Conservation (phyloP, 345 rosid genomes). For the Aethionema arabicum region DNA sequence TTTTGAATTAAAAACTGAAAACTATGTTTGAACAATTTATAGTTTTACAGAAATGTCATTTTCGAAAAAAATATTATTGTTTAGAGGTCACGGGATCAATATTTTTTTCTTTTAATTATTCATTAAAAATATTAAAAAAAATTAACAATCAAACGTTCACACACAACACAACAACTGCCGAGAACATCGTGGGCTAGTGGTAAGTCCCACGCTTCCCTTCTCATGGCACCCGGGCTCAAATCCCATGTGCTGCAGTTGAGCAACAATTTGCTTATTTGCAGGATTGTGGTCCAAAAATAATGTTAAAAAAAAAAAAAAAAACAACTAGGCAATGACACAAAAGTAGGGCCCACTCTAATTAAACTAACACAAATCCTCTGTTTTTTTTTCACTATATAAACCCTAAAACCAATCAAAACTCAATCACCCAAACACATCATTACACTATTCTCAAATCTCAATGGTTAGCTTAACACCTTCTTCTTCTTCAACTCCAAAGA, state of each 20-base stretch:
- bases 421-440: conserved; percentile 3
- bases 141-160: not conserved
- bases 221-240: too few relatives aligned
- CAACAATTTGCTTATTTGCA: too few relatives aligned
- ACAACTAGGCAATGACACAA: conserved; percentile 33
- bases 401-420: conserved; percentile 18
- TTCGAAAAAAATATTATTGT: conserved; percentile 5
- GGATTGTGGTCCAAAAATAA: too few relatives aligned
- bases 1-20: too few relatives aligned
- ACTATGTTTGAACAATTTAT: not conserved
- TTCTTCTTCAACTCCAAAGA: conserved; percentile 37
- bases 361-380: conserved; percentile 19
- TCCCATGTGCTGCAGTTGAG: too few relatives aligned
- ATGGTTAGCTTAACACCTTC: conserved; percentile 34
- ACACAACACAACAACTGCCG: too few relatives aligned
- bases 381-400: conserved; percentile 28
- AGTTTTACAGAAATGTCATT: conserved; percentile 1
- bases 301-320: not conserved
- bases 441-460: conserved; percentile 1
- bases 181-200: too few relatives aligned
- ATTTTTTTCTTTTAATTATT: not conserved
- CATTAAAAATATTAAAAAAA: conserved; percentile 8
- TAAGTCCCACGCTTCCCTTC: too few relatives aligned
- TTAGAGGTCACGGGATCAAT: conserved; percentile 20
- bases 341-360: conserved; percentile 32